Base-by-base conservation (phyloP, 2,329 filamentous ascomycete genomes). In the Trichoderma koningiopsis region DNA sequence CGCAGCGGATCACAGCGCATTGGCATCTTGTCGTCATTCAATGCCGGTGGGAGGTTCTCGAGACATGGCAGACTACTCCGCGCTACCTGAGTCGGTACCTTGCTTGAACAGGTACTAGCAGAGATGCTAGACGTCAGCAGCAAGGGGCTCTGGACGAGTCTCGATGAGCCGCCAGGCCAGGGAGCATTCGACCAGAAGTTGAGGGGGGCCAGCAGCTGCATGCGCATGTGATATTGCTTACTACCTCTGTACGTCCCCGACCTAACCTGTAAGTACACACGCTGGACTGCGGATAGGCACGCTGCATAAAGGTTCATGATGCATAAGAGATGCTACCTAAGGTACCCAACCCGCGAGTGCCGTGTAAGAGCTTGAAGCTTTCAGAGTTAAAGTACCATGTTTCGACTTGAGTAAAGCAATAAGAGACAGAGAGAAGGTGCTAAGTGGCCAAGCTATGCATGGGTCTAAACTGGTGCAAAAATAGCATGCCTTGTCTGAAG, bases 191-290 rank as follows among this genome's bases (percentile, higher is more conserved):
- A 27, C 64, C 13, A 43, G 19, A 58, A 27, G 40, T 22, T 52
- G 14, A 40, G n/a, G 14, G 14, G 53, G 22, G 27, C 37, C 37
- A 40, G 37, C 31, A 37, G 11, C 22, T 59, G 55, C 40, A n/a
- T 49, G 61, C 47, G 55, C 64, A 59, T 67, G 64, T 67, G 55
- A 67, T 56, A 64, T 27, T 35, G 11, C 47, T 47, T 53, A 62
- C 43, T 47, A 61, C 24, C 14, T 24, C 4, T 5, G 29, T 29
- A 31, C 3, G 22, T 19, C 33, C 31, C 4, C 11, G 33, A 37
- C 16, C 6, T 57, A 57, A 37, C 29, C 53, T 56, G 5, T 16
- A 56, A 13, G 14, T 19, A 56, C 19, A 19, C 16, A 49, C 19
- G n/a, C n/a, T 4, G 47, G 43, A 11, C 43, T 22, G 43, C 31